These are phyloP conservation scores for Beta lomatogona DNA, from an alignment of 179 eudicot genomes.

Conservation along the genomic window DNA sequence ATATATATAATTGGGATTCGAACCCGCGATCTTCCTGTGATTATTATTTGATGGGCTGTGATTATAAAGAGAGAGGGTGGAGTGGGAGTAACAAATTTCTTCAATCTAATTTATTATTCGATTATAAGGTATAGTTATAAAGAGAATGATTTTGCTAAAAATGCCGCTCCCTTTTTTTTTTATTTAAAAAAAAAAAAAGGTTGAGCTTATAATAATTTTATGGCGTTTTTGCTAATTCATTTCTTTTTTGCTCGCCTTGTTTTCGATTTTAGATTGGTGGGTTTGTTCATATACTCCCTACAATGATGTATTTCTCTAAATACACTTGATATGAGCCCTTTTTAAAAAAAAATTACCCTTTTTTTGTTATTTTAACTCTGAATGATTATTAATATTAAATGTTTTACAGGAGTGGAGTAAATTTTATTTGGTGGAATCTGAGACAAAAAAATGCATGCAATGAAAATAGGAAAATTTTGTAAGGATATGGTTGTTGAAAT, in stretches of 20 bases:
- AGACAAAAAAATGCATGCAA: background rate
- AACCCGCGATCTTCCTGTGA: background rate
- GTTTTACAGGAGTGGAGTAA: background rate
- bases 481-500: too few species aligned
- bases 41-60: conserved; percentile 27
- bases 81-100: conserved; percentile 24
- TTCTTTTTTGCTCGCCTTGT: background rate
- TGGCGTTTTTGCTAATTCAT: conserved; percentile 22
- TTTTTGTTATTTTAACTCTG: background rate
- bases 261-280: conserved; percentile 21
- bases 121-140: background rate
- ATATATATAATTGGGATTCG: background rate
- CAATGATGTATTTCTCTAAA: conserved; percentile 33
- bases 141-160: conserved; percentile 4
- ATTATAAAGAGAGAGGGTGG: conserved; percentile 55
- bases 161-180: conserved; percentile 27
- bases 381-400: too few species aligned
- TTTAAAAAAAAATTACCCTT: background rate
- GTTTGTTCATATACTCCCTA: conserved; percentile 4
- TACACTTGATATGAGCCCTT: conserved; percentile 57
- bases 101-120: conserved; percentile 11
- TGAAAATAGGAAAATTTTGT: background rate
- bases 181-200: background rate
- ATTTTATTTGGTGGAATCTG: background rate
- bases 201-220: conserved; percentile 17